Evolutionary conservation across 352 stramenopile species (phyloP).

Genomic region (Phytophthora multivora): DNA sequence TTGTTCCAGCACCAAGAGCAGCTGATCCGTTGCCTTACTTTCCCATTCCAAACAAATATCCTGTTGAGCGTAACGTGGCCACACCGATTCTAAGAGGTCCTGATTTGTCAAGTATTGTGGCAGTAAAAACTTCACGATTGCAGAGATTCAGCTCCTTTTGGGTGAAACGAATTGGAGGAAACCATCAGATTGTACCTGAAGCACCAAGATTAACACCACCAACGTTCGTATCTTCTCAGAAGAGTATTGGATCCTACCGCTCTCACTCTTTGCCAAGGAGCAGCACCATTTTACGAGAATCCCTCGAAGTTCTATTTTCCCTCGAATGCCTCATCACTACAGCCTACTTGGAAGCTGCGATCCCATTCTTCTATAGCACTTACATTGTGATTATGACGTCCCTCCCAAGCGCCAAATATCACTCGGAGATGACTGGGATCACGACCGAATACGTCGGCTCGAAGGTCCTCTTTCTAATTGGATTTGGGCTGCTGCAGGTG

Average conservation of each 20-base stretch:
- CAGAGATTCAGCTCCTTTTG: background rate
- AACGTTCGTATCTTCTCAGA: background rate
- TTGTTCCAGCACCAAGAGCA: constrained; percentile 10
- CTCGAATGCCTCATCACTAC: constrained; percentile 33
- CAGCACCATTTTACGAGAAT: constrained; percentile 1
- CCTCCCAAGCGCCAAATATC: constrained; percentile 15
- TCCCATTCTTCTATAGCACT: constrained; percentile 29
- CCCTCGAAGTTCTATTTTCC: constrained; percentile 17
- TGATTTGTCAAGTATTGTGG: background rate
- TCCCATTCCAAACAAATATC: background rate
- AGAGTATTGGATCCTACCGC: background rate
- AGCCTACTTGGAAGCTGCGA: constrained; percentile 36
- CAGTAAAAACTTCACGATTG: background rate
- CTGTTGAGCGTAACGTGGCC: background rate
- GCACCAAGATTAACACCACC: background rate
- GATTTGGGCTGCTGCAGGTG: constrained; percentile 23
- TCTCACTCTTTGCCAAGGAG: background rate
- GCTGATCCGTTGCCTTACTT: constrained; percentile 9
- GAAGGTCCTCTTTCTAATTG: constrained; percentile 7
- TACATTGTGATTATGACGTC: constrained; percentile 16
- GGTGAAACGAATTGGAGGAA: background rate
- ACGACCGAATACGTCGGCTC: background rate
- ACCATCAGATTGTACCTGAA: constrained; percentile 4
- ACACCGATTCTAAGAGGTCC: background rate
- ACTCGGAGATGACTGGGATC: constrained; percentile 9